A percentile compares a stretch with the other conserved stretches of the same genome.
Evolutionary conservation across 2,329 filamentous ascomycete species (phyloP).

Genomic region (Emydomyces testavorans): DNA sequence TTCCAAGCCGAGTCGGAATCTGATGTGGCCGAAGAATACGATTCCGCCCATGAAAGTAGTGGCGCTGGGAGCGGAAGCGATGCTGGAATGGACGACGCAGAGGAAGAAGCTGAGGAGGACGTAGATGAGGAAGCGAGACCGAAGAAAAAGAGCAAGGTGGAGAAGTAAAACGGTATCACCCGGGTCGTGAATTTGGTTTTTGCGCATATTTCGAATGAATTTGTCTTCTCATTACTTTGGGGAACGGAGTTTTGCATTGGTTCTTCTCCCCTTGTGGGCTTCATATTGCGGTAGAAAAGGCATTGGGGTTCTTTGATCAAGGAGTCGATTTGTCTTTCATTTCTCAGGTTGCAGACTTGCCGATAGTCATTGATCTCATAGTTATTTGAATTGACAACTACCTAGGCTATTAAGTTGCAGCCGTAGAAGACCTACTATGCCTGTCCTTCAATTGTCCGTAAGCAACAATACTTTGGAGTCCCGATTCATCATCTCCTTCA

Average conservation of each 20-base stretch:
- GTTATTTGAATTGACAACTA: too few relatives aligned
- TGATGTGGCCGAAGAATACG: constrained; percentile 92
- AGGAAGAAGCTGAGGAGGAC: constrained; percentile 32
- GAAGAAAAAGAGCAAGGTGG: constrained; percentile 52
- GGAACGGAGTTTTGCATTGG: neutral
- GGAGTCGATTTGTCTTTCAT: too few relatives aligned
- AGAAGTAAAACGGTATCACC: constrained; percentile 23
- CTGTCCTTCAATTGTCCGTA: too few relatives aligned
- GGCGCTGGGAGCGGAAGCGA: constrained; percentile 51
- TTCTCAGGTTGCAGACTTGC: too few relatives aligned
- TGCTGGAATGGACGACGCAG: constrained; percentile 44
- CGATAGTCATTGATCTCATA: too few relatives aligned
- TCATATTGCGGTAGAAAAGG: too few relatives aligned
- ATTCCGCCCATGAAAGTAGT: constrained; percentile 79
- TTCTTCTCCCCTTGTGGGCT: too few relatives aligned
- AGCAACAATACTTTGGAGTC: too few relatives aligned
- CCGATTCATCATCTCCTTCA: too few relatives aligned
- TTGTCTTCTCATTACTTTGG: neutral
- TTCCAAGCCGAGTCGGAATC: constrained; percentile 87
- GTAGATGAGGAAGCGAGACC: constrained; percentile 44
- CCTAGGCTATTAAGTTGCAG: too few relatives aligned
- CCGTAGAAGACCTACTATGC: too few relatives aligned
- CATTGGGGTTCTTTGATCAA: too few relatives aligned
- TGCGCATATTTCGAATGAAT: neutral
- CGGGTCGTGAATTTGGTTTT: neutral